Conservation (phyloP, 179 eudicot species). For the Pouteria campechiana region DNA sequence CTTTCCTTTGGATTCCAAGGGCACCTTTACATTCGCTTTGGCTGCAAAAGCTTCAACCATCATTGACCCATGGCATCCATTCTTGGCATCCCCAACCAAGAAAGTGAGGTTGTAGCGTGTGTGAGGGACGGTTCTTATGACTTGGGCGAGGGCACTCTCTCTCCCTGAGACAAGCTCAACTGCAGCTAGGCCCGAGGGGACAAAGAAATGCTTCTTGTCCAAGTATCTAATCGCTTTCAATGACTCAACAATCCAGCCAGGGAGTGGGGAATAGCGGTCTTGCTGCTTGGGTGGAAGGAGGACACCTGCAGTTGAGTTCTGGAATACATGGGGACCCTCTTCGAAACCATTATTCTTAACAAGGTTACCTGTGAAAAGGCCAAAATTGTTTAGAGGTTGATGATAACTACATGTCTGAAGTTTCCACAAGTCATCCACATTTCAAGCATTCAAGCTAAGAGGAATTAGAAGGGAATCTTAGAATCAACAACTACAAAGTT, state of each 20-base stretch:
- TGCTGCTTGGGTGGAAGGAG: constrained; percentile 72
- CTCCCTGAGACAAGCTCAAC: constrained; percentile 75
- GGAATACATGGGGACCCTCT: constrained; percentile 53
- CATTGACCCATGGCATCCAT: constrained; percentile 72
- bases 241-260: constrained; percentile 85
- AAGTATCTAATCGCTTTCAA: constrained; percentile 77
- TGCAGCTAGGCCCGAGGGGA: constrained; percentile 58
- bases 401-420: no score
- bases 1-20: constrained; percentile 48
- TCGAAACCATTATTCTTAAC: constrained; percentile 71
- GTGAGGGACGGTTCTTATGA: constrained; percentile 49
- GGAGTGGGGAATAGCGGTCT: constrained; percentile 69
- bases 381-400: no score
- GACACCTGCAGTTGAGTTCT: constrained; percentile 61
- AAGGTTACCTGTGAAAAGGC: constrained; percentile 31
- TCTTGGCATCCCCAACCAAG: constrained; percentile 67
- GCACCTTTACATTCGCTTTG: constrained; percentile 44
- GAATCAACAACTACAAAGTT: no score
- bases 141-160: constrained; percentile 72
- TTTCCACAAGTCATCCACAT: no score
- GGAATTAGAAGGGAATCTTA: no score
- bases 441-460: no score
- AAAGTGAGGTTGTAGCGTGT: constrained; percentile 49
- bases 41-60: constrained; percentile 84
- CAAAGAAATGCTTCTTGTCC: constrained; percentile 53